phyloP scores from a whole-genome alignment of 208 protist species.

The Leishmania aethiopica region DNA sequence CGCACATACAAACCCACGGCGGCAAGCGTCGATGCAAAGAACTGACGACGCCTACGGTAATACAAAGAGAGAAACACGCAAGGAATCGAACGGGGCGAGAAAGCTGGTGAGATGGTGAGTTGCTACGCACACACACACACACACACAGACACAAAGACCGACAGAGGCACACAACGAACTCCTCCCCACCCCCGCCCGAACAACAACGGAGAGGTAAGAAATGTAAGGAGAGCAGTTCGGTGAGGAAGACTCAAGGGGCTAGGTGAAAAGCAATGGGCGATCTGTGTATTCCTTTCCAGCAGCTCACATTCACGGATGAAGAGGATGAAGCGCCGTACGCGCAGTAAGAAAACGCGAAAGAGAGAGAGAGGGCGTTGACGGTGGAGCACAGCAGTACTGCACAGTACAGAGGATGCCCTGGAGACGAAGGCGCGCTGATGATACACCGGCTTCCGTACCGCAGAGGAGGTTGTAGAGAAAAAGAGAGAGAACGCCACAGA shows the following conservation, averaged over 20 bases:
- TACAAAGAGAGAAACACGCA: background rate
- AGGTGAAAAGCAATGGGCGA: background rate
- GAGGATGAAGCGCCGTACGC: background rate
- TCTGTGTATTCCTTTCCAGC: background rate
- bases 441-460: background rate
- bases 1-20: background rate
- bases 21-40: background rate
- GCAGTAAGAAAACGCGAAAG: background rate
- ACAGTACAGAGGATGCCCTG: background rate
- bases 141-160: background rate
- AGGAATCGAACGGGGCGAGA: background rate
- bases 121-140: too few relatives aligned
- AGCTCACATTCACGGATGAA: background rate
- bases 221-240: background rate
- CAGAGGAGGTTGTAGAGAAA: background rate
- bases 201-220: background rate
- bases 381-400: background rate
- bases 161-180: background rate
- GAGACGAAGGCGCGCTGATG: background rate
- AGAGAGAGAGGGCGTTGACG: background rate
- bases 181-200: background rate
- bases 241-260: background rate
- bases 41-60: background rate
- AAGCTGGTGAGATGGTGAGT: too few relatives aligned
- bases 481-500: background rate